Base-by-base conservation (phyloP, 2,329 filamentous ascomycete genomes). In the Pseudogymnoascus sp. region DNA sequence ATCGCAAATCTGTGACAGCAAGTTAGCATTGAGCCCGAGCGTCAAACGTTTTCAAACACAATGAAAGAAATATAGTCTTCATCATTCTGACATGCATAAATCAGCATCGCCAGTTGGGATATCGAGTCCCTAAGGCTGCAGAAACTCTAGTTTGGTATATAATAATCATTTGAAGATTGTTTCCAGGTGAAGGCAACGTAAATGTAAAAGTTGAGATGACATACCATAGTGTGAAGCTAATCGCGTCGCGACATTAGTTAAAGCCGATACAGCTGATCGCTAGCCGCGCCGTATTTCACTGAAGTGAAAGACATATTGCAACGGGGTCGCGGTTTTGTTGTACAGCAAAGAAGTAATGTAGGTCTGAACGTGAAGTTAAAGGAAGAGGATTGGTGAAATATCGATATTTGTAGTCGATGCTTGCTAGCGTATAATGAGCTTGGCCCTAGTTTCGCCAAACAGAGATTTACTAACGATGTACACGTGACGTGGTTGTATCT, bases 111-210 rank as follows among this genome's bases (percentile, higher is more conserved):
- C 49, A 55, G 49, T 55, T 55, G 49, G 49, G 49, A 55, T 55
- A 55, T 55, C 49, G 49, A 55, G 49, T 35, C 49, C 49, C 49
- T 33, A 55, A 55, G 49, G 49, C 49, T 55, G 49, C 49, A 55
- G 49, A 55, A 55, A 55, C 49, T 55, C 49, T 55, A 55, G 49
- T 55, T 55, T 55, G 49, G 49, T 55, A 55, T 55, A 55, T 55
- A 33, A 55, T 55, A 55, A 55, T 55, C 49, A 55, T 55, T n/a
- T 55, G 49, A 55, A 55, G 49, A 55, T 55, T 55, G 49, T 55
- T 55, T 14, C 8, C n/a, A 33, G 49, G 25, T 33, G 49, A 55
- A 21, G 49, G 28, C 28, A 18, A 8, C 28, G 49, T 18, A 21
- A 9, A 52, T 3, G 3, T 7, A 33, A 21, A 55, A 55, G 18